Evolutionary conservation across 345 rosid species (phyloP), one percentile per base, ranked within the genome.

Genomic region (Gossypium longicalyx): DNA sequence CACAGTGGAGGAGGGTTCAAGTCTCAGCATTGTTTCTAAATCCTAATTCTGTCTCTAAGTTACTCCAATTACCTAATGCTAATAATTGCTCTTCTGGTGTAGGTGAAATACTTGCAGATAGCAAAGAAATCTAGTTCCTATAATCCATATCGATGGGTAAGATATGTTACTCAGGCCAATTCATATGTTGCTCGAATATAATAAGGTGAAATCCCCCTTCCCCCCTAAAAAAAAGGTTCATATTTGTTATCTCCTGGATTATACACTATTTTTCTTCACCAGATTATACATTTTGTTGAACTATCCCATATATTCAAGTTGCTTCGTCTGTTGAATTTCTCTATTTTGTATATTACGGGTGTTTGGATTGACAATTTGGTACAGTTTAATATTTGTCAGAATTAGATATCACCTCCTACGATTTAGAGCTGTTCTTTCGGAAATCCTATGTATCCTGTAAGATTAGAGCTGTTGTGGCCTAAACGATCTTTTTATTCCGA

Each of bases 61-160:
- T 12, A 12, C 12, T 11, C 68, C 43, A 63, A 63, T 16, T 25
- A 16, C n/a, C 44, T 49, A 27, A 49, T 16, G 9, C 10, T 27
- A 15, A 15, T 49, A 22, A 64, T 49, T 25, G 41, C 64, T 68
- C 48, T 13, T 19, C 7, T 51, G 48, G 22, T 85, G 85, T 92
- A 95, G 99, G 98, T 95, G 83, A 95, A 93, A 75, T 95, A 91
- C 87, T 87, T 95, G 87, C 98, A 93, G 90, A 95, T 93, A 82
- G 96, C 94, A 38, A 95, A 93, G 92, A 95, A 93, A 78, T 89
- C 94, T 41, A 82, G 89, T 64, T 75, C 83, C 34, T 86, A 89
- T 68, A 93, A 93, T 81, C 98, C 99, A 49, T 93, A 95, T 82
- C 89, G 98, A 76, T 93, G 96, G 98, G 98, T 94, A 84, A 89